Base-by-base conservation (phyloP, 106 monocot genomes). In the Agapanthus africanus region DNA sequence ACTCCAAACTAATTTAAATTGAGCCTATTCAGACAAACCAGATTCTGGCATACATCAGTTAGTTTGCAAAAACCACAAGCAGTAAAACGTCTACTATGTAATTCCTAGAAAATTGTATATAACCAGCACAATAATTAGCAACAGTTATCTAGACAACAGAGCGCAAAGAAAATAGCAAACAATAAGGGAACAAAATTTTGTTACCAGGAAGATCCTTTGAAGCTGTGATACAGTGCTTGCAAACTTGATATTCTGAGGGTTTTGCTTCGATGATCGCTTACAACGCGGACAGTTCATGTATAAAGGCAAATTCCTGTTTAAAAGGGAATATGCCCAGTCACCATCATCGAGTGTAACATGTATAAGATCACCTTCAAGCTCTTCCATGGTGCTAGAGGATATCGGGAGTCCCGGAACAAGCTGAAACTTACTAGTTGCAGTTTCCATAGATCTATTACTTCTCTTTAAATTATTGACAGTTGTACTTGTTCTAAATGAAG, bases 201-300 rank as follows among this genome's bases (percentile, higher is more conserved):
- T 84, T 85, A 99, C 99, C 82, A 99, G 32, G 77, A 90, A 93
- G 57, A 99, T 93, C 22, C 99, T 72, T 50, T 93, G 99, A 78
- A 99, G 99, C 65, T 99, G 99, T 56, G 99, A 99, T 66, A 84
- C 39, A 28, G 76, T 83, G 81, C 83, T 82, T 21, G 93, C 79
- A 83, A 99, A 93, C 70, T 90, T 92, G 69, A 74, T 61, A 39
- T 85, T 72, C 68, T 77, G 67, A 13, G 72, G 23, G 22, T 63
- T 41, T 34, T 82, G 72, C 63, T 73, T 77, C 18, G 30, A 59
- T 35, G 83, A 73, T 14, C 71, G 74, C 70, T 54, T 78, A 65
- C 99, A 99, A 62, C 93, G 79, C 30, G 92, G 99, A 16, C 99
- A 99, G 4, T 87, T 83, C 93, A 99, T 99, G 81, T 85, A 93